phyloP scores from a whole-genome alignment of 768 basidiomycete species.

The Boletus barrowsii region DNA sequence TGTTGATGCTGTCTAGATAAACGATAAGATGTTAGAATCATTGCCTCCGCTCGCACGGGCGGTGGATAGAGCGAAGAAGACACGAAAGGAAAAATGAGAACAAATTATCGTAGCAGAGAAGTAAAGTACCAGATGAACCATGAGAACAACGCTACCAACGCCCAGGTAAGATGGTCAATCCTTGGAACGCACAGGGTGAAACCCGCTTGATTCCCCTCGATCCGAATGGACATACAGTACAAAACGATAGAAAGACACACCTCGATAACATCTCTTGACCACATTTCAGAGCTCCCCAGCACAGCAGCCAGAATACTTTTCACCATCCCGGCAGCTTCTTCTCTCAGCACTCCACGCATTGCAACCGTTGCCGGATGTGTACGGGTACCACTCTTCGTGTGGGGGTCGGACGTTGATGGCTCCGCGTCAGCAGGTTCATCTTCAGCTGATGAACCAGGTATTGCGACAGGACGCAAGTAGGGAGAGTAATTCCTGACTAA shows the following conservation, averaged over 20 bases:
- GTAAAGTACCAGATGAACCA: constrained; percentile 46
- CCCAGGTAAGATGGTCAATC: constrained; percentile 9
- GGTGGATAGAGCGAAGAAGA: background rate
- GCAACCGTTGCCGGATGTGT: constrained; percentile 69
- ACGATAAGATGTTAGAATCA: constrained; percentile 19
- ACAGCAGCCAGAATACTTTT: constrained; percentile 42
- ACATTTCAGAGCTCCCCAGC: constrained; percentile 39
- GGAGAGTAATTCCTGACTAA: constrained; percentile 92
- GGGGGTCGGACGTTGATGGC: constrained; percentile 33
- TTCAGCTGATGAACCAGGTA: constrained; percentile 11
- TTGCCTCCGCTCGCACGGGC: background rate
- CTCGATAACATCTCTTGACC: constrained; percentile 57
- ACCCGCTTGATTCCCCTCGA: constrained; percentile 30
- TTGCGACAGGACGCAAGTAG: constrained; percentile 49
- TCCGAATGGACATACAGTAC: constrained; percentile 2
- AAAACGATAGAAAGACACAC: constrained; percentile 15
- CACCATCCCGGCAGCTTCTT: constrained; percentile 75
- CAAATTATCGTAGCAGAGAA: background rate
- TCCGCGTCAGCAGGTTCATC: constrained; percentile 7
- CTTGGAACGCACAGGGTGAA: constrained; percentile 49
- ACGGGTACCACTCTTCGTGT: constrained; percentile 39
- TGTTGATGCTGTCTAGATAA: constrained; percentile 25
- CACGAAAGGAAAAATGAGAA: background rate
- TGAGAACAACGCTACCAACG: constrained; percentile 29
- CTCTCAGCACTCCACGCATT: constrained; percentile 58